phyloP scores from a whole-genome alignment of 192 early-diverging fungal species.

The Entomortierella chlamydospora region DNA sequence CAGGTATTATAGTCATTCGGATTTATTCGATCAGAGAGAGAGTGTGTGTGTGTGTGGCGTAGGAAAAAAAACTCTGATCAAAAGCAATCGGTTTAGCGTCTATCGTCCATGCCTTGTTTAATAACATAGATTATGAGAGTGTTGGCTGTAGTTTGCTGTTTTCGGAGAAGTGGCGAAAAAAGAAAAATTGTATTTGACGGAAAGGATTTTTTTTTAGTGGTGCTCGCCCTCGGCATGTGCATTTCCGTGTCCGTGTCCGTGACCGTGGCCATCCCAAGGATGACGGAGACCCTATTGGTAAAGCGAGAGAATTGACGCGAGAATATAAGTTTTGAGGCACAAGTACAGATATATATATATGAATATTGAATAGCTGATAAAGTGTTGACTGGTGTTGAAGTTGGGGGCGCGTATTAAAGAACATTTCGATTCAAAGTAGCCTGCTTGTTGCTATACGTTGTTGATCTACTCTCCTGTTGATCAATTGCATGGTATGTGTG shows the following conservation, averaged over 20 bases:
- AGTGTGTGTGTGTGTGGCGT: too few species aligned
- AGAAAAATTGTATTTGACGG: neutral
- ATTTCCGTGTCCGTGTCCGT: slow-evolving; percentile 62
- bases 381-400: too few species aligned
- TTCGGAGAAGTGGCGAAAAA: neutral
- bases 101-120: neutral
- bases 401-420: too few species aligned
- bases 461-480: too few species aligned
- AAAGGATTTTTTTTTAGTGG: slow-evolving; percentile 25
- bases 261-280: slow-evolving; percentile 75
- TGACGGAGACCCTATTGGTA: slow-evolving; percentile 69
- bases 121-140: neutral
- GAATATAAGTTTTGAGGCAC: neutral
- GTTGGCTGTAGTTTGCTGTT: too few species aligned
- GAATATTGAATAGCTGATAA: too few species aligned
- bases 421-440: too few species aligned
- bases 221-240: slow-evolving; percentile 52
- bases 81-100: neutral
- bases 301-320: neutral
- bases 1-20: neutral
- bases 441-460: too few species aligned
- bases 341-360: too few species aligned
- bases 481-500: too few species aligned
- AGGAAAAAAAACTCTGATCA: neutral
- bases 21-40: slow-evolving; percentile 1